These are phyloP conservation scores for Suhomyces chickasaworum DNA, from an alignment of 1,139 yeast species.

Conservation along the genomic window DNA sequence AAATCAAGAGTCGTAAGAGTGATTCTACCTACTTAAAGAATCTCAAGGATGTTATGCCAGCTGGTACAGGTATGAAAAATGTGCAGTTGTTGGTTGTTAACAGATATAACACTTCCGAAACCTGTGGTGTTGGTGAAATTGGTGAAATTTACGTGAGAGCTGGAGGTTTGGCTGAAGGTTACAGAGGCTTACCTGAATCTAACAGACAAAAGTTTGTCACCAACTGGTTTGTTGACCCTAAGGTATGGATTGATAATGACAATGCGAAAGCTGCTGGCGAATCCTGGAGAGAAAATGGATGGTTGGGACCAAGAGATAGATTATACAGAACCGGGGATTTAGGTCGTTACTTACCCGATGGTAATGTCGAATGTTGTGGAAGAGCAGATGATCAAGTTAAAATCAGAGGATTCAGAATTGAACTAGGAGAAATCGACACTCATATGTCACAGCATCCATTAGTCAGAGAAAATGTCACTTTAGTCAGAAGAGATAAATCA, in stretches of 20 bases:
- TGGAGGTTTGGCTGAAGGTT: slow-evolving; percentile 96
- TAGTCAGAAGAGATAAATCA: slow-evolving; percentile 90
- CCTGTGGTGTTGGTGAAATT: slow-evolving; percentile 98
- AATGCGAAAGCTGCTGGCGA: slow-evolving; percentile 42
- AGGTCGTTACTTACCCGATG: slow-evolving; percentile 95
- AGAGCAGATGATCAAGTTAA: slow-evolving; percentile 99
- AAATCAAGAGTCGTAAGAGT: slow-evolving; percentile 69
- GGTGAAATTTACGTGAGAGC: slow-evolving; percentile 99
- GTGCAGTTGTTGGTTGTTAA: slow-evolving; percentile 94
- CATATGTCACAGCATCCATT: slow-evolving; percentile 90
- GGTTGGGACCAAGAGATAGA: slow-evolving; percentile 95
- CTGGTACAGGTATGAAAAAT: slow-evolving; percentile 95
- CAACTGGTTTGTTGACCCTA: slow-evolving; percentile 80
- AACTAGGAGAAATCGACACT: slow-evolving; percentile 96
- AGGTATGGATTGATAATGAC: slow-evolving; percentile 62
- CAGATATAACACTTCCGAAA: slow-evolving; percentile 79
- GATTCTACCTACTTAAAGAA: slow-evolving; percentile 77
- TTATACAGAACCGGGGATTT: slow-evolving; percentile 95
- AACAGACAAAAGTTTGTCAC: slow-evolving; percentile 84
- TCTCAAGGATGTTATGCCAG: slow-evolving; percentile 96
- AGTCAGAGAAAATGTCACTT: slow-evolving; percentile 88
- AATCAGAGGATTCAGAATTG: slow-evolving; percentile 97
- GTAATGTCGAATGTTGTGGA: slow-evolving; percentile 97
- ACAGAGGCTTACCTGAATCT: slow-evolving; percentile 85
- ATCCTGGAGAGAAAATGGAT: slow-evolving; percentile 75